Conservation (phyloP, 257 asterid genomes). For the Buddleja alternifolia region DNA sequence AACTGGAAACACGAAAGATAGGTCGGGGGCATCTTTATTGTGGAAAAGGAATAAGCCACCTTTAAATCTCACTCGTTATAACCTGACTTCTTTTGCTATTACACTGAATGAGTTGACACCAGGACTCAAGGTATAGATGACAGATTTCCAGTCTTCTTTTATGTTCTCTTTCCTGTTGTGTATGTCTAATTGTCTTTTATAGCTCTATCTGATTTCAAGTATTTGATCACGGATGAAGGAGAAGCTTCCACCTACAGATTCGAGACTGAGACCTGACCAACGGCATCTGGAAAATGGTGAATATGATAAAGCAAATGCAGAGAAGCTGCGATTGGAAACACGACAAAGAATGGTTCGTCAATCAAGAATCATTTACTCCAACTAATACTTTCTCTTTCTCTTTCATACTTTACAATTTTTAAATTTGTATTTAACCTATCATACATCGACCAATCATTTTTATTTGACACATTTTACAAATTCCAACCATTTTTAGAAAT, state of each 20-base stretch:
- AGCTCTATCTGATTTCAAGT: conserved; percentile 55
- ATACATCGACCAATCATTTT: too few relatives aligned
- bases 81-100: conserved; percentile 80
- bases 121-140: conserved; percentile 71
- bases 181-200: conserved; percentile 40
- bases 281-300: conserved; percentile 88
- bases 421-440: too few relatives aligned
- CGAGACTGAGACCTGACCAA: conserved; percentile 95
- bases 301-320: conserved; percentile 82
- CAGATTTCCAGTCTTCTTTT: conserved; percentile 19
- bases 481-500: too few relatives aligned
- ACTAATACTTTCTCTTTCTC: too few relatives aligned
- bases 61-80: conserved; percentile 68
- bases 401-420: too few relatives aligned
- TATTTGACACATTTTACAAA: too few relatives aligned
- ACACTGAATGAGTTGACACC: conserved; percentile 84
- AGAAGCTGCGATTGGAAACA: conserved; percentile 82
- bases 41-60: conserved; percentile 78
- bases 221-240: conserved; percentile 70
- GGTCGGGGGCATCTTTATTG: conserved; percentile 54
- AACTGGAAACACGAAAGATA: conserved; percentile 54
- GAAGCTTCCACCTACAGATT: conserved; percentile 96
- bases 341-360: conserved; percentile 97
- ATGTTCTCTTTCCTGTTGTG: conserved; percentile 25
- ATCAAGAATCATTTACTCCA: too few relatives aligned